Percentiles rank a stretch among this genome's conserved stretches.
Conservation (phyloP, 805 yeast genomes). For the Wickerhamiella alocasiicola region DNA sequence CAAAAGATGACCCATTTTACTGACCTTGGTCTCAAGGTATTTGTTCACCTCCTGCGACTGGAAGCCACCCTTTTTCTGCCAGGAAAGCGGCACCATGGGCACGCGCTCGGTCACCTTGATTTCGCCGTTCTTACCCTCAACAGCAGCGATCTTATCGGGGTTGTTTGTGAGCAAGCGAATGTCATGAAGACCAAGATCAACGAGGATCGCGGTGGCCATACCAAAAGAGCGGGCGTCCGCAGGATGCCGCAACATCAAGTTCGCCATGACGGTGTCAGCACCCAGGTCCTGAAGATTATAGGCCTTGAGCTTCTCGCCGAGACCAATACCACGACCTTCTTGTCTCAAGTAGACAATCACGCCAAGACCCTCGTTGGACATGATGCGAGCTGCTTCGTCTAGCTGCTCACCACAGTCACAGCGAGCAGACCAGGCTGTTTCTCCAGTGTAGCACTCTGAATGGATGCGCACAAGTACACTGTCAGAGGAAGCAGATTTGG, state of each 20-base stretch:
- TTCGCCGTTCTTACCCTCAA: constrained; percentile 69
- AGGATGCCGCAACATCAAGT: constrained; percentile 83
- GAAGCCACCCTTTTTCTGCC: constrained; percentile 65
- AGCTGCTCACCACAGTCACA: constrained; percentile 99
- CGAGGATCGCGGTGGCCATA: constrained; percentile 81
- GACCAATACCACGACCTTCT: constrained; percentile 97
- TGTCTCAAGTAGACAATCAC: constrained; percentile 92
- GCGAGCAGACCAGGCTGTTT: constrained; percentile 97
- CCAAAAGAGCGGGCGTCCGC: constrained; percentile 95
- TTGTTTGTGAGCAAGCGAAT: constrained; percentile 81
- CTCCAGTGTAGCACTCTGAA: constrained; percentile 97
- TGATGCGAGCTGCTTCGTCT: constrained; percentile 90
- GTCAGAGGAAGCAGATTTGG: constrained; percentile 14
- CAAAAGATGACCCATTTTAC: constrained; percentile 92
- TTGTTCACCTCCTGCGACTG: constrained; percentile 81
- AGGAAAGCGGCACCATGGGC: constrained; percentile 94
- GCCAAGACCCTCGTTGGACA: constrained; percentile 81
- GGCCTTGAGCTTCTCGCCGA: constrained; percentile 95
- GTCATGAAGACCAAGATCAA: constrained; percentile 63
- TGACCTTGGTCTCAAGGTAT: constrained; percentile 83
- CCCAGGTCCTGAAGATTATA: constrained; percentile 95
- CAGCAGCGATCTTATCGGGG: constrained; percentile 92
- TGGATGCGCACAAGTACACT: constrained; percentile 68
- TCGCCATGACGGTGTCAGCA: constrained; percentile 97
- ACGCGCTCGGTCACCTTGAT: constrained; percentile 76